Base-by-base conservation (phyloP, 176 grass and related monocot species). In the Rhynchospora tenuis region DNA sequence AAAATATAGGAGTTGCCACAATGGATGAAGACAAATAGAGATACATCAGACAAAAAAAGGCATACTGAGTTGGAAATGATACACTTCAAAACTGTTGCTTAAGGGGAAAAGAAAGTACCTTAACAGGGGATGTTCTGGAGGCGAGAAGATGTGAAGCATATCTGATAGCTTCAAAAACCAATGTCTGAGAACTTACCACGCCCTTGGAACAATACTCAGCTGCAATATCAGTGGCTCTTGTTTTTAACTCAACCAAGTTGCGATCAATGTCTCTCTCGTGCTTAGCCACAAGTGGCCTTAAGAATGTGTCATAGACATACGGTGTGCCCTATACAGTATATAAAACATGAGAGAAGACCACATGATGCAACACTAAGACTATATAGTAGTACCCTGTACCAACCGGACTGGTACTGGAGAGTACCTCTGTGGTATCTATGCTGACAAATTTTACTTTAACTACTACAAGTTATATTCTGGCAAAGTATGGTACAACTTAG, bases 261-360 rank as follows among this genome's bases (percentile, higher is more conserved):
- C 84, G 85, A 82, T 94, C 92, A 57, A 94, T 94, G 42, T 89
- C 92, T 9, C 14, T 80, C 86, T 93, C 95, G 64, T 95, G 84
- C 84, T 80, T 84, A 22, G 92, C 42, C 26, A 91, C 64, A 79
- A 75, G 85, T 17, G 80, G 92, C 16, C 72, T 89, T 6, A 93
- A 82, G 84, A 83, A 94, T 7, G 86, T 88, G 10, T 83, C 79
- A 24, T 94, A 97, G 23, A 90, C 86, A 55, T 87, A 90, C 14
- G 2, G 82, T 44, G 90, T 89, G 23, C 88, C 94, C 91, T 91
- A 68, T 44, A 86, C 85, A 64, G 48, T 6, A 11, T 23, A 54
- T 54, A 56, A 58, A 70, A 3, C 78, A 83, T 45, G 73, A 74
- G 14, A 50, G 8, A 33, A 10, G 0, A 23, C 1, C 38, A 52